Evolutionary conservation across 2,329 filamentous ascomycete genomes (phyloP).

Genomic region (Sarocladiaceae sp.): DNA sequence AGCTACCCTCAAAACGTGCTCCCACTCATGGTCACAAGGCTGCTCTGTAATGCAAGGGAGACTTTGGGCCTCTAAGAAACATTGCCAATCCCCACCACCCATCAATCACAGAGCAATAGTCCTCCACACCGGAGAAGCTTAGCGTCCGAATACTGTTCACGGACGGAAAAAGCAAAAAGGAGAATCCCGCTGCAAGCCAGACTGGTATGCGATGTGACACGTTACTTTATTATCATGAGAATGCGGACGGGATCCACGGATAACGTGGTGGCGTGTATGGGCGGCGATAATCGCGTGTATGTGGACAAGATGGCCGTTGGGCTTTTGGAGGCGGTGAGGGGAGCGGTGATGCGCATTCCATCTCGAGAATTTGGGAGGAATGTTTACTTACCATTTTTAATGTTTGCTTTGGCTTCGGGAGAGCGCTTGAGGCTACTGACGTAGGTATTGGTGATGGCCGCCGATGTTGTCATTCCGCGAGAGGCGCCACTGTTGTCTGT

Average conservation of each 20-base stretch:
- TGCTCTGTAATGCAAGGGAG: not conserved
- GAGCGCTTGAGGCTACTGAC: too few species aligned
- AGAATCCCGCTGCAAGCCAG: not conserved
- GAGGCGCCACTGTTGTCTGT: too few species aligned
- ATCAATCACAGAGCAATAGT: too few species aligned
- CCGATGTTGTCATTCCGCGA: too few species aligned
- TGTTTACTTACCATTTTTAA: too few species aligned
- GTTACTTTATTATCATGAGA: not conserved
- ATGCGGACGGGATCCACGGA: constrained; percentile 4
- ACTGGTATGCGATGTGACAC: not conserved
- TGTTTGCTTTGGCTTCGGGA: not conserved
- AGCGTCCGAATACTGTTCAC: not conserved
- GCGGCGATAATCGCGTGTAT: not conserved
- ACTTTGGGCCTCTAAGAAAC: too few species aligned
- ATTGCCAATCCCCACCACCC: not conserved
- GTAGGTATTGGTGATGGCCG: too few species aligned
- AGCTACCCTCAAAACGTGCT: not conserved
- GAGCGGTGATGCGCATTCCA: not conserved
- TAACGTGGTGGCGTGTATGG: not conserved
- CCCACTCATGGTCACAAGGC: constrained; percentile 1
- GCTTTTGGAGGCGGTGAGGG: not conserved
- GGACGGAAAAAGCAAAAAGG: not conserved
- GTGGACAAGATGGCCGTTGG: too few species aligned
- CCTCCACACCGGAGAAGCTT: too few species aligned
- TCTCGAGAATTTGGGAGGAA: not conserved